A percentile compares a stretch with the other conserved stretches of the same genome.
These are phyloP conservation scores for Daldinia grandis DNA, from an alignment of 495 filamentous ascomycete genomes.

Conservation along the genomic window DNA sequence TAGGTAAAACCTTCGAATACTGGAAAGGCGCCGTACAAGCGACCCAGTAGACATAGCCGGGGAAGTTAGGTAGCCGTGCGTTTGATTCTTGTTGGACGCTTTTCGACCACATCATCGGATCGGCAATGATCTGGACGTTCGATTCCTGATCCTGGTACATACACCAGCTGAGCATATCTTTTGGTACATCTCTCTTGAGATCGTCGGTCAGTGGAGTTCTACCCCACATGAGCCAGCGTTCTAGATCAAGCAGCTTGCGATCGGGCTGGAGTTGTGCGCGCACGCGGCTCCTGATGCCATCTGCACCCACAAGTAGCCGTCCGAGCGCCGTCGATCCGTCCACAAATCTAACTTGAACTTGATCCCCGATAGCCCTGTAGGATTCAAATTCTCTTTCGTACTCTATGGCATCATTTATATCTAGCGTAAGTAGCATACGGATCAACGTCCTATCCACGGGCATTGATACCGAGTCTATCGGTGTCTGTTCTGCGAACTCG, in stretches of 20 bases:
- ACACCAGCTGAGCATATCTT: conserved; percentile 43
- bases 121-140: conserved; percentile 48
- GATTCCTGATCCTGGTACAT: conserved; percentile 44
- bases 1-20: conserved; percentile 23
- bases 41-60: conserved; percentile 36
- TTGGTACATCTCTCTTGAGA: conserved; percentile 36
- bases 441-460: conserved; percentile 39
- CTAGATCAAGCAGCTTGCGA: conserved; percentile 53
- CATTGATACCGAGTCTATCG: conserved; percentile 7
- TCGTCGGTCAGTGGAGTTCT: conserved; percentile 50
- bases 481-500: conserved; percentile 26
- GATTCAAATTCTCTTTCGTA: conserved; percentile 53
- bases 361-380: conserved; percentile 46
- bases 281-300: conserved; percentile 53
- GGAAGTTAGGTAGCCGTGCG: conserved; percentile 30
- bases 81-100: conserved; percentile 47
- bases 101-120: conserved; percentile 46
- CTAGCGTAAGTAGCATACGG: conserved; percentile 35
- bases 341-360: conserved; percentile 50
- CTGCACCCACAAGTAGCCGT: conserved; percentile 56
- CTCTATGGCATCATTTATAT: conserved; percentile 48
- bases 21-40: conserved; percentile 30
- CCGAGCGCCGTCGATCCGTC: conserved; percentile 52
- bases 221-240: conserved; percentile 55
- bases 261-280: conserved; percentile 55